Conservation (phyloP, 805 yeast species). For the Wickerhamomyces pijperi region DNA sequence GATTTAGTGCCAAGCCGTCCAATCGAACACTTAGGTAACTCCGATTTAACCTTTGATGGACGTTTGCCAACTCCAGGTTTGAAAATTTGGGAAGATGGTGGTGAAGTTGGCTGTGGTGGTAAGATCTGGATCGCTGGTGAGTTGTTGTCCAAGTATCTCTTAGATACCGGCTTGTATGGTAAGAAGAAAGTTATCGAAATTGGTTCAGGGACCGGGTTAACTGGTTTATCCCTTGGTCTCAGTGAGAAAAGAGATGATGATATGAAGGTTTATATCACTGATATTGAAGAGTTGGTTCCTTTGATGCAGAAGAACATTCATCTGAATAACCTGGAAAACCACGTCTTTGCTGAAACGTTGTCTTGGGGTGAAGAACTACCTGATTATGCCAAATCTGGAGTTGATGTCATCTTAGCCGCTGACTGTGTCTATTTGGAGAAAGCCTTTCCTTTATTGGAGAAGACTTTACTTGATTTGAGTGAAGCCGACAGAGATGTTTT, state of each 20-base stretch:
- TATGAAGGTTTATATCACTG: constrained; percentile 34
- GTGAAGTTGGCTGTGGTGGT: constrained; percentile 54
- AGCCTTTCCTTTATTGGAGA: constrained; percentile 40
- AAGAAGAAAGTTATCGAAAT: constrained; percentile 32
- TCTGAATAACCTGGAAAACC: constrained; percentile 25
- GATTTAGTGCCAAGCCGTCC: constrained; percentile 25
- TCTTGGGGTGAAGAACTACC: constrained; percentile 35
- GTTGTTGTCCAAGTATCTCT: constrained; percentile 33
- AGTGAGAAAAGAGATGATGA: constrained; percentile 14
- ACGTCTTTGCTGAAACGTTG: constrained; percentile 30
- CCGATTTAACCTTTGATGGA: constrained; percentile 29
- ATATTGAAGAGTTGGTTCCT: constrained; percentile 34
- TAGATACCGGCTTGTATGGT: constrained; percentile 14
- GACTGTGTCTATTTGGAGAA: constrained; percentile 48
- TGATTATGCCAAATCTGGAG: constrained; percentile 20
- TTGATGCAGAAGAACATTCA: constrained; percentile 34
- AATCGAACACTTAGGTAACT: constrained; percentile 25
- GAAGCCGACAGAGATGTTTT: constrained; percentile 25
- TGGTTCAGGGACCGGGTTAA: constrained; percentile 51
- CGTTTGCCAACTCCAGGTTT: constrained; percentile 23
- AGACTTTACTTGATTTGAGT: constrained; percentile 34
- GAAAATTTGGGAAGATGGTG: constrained; percentile 42
- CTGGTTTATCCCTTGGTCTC: constrained; percentile 29
- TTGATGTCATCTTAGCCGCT: constrained; percentile 43
- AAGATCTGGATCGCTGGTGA: constrained; percentile 54